Conservation (phyloP, 2,329 filamentous ascomycete genomes). For the Colletotrichum liaoningense region DNA sequence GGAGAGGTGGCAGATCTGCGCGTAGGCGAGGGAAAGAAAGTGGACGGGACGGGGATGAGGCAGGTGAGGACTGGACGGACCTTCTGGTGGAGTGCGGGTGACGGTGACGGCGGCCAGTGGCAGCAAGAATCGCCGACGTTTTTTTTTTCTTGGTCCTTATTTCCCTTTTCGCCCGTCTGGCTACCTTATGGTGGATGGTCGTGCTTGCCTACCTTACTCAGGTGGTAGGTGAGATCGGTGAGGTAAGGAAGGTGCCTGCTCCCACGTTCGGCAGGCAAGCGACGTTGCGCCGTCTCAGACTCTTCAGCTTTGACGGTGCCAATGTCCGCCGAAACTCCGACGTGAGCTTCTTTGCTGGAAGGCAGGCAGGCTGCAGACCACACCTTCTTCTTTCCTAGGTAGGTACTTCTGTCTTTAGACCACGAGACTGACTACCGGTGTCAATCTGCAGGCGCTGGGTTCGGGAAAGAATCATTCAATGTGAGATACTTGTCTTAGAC, state of each 20-base stretch:
- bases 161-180: not conserved
- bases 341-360: constrained; percentile 5
- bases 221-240: not conserved
- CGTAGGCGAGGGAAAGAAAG: not conserved
- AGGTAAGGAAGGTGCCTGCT: not conserved
- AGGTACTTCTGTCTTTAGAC: no score
- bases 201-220: not conserved
- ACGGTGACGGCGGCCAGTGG: not conserved
- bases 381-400: not conserved
- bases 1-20: not conserved
- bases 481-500: not conserved
- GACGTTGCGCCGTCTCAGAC: constrained; percentile 16
- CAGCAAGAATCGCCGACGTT: not conserved
- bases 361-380: not conserved
- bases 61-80: not conserved
- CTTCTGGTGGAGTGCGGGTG: not conserved
- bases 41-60: not conserved
- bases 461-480: not conserved
- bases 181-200: not conserved
- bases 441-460: not conserved
- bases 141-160: not conserved
- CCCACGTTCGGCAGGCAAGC: not conserved
- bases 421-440: not conserved
- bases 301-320: constrained; percentile 31
- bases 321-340: constrained; percentile 24